These are phyloP conservation scores for Ogataea siamensis DNA, from an alignment of 805 yeast genomes.

Conservation along the genomic window DNA sequence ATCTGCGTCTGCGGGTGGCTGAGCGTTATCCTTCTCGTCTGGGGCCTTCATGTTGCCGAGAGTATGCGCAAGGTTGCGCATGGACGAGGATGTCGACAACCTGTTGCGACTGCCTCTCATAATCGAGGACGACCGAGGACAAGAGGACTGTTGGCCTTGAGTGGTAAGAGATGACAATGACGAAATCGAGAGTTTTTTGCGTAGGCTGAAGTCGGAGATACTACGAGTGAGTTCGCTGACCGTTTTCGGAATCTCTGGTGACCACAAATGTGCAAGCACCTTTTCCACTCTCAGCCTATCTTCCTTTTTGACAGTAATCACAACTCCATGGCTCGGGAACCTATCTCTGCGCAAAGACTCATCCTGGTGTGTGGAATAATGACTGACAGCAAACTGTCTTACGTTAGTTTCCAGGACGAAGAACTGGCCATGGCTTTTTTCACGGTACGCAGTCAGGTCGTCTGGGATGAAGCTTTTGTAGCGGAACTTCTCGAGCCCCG, in stretches of 20 bases:
- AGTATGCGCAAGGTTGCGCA: conserved; percentile 13
- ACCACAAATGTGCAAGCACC: conserved; percentile 33
- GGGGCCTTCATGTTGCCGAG: conserved; percentile 1
- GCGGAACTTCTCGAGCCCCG: conserved; percentile 13
- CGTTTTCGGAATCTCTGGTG: conserved; percentile 27
- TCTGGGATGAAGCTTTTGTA: conserved; percentile 18
- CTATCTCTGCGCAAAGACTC: conserved; percentile 11
- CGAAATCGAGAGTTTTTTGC: conserved; percentile 20
- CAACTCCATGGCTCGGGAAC: conserved; percentile 5
- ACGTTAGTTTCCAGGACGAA: conserved; percentile 22
- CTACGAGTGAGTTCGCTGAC: conserved; percentile 18
- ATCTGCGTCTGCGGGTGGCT: background rate
- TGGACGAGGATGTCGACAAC: conserved; percentile 16
- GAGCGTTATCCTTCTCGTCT: conserved; percentile 1
- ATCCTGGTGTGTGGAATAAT: conserved; percentile 12
- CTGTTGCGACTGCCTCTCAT: conserved; percentile 8
- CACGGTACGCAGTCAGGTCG: conserved; percentile 13
- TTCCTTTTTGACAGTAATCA: conserved; percentile 13
- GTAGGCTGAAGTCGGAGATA: conserved; percentile 20
- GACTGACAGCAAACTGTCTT: conserved; percentile 22
- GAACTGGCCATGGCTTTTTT: conserved; percentile 23
- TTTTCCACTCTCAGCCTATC: conserved; percentile 30
- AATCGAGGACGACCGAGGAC: conserved; percentile 11
- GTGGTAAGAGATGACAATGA: conserved; percentile 16
- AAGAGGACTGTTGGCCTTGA: conserved; percentile 10